Percentiles rank a stretch among this genome's conserved stretches.
Evolutionary conservation across 208 protist species (phyloP).

Genomic region (Novymonas esmeraldas): DNA sequence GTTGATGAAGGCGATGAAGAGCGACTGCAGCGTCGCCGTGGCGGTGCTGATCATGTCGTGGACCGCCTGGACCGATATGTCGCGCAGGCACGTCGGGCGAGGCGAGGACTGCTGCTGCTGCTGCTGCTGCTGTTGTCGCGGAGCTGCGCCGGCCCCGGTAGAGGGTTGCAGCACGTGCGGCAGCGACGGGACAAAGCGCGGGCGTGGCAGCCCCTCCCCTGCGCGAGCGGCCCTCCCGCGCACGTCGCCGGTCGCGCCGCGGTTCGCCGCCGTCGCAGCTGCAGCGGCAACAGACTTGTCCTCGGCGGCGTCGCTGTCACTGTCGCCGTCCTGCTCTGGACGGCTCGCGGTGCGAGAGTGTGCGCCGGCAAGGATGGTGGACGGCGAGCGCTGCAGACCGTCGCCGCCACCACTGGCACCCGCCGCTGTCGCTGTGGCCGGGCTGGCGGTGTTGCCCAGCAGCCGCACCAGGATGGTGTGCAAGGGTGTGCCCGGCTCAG

Average conservation of each 20-base stretch:
- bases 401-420: constrained; percentile 9
- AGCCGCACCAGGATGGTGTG: constrained; percentile 46
- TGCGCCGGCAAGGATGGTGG: constrained; percentile 16
- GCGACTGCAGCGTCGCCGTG: constrained; percentile 45
- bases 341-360: constrained; percentile 16
- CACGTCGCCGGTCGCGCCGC: neutral
- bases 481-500: constrained; percentile 36
- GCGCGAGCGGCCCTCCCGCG: neutral
- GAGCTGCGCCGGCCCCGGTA: neutral
- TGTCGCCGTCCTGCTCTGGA: neutral
- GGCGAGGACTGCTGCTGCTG: too few species aligned
- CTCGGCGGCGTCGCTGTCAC: neutral
- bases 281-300: too few species aligned
- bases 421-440: neutral
- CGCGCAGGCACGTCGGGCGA: constrained; percentile 40
- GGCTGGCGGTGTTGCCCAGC: neutral
- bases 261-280: neutral
- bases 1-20: constrained; percentile 80
- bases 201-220: constrained; percentile 21
- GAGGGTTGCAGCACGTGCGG: constrained; percentile 18
- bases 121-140: neutral
- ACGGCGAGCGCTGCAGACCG: constrained; percentile 27
- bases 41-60: constrained; percentile 57
- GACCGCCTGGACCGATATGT: constrained; percentile 73
- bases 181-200: constrained; percentile 46